Evolutionary conservation across 129 eudicot genomes (phyloP).

Genomic region (Arctium minus): DNA sequence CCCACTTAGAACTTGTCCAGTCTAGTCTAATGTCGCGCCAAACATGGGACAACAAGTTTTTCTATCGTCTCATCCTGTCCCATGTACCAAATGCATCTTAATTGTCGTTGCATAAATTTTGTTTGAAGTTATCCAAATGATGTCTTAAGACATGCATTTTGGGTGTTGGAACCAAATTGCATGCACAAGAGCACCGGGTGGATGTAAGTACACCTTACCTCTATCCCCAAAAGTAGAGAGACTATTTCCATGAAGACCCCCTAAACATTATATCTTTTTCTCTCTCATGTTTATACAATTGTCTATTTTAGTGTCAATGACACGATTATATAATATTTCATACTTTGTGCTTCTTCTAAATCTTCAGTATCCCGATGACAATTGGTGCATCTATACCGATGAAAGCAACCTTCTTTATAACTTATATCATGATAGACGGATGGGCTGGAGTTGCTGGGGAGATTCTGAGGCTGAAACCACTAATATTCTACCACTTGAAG

Average conservation of each 20-base stretch:
- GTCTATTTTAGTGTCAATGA: background rate
- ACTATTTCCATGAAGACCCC: too few species aligned
- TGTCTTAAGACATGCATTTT: background rate
- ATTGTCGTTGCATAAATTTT: background rate
- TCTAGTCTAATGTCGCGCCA: too few species aligned
- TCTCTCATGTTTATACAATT: background rate
- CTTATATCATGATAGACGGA: slow-evolving; percentile 86
- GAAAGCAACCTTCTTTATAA: slow-evolving; percentile 77
- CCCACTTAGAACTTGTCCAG: too few species aligned
- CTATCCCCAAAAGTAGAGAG: too few species aligned
- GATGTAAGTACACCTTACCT: too few species aligned
- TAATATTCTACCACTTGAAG: slow-evolving; percentile 65
- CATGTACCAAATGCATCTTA: background rate
- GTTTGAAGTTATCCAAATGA: background rate
- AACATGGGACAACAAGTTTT: too few species aligned
- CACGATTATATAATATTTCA: background rate
- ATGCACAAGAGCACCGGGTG: too few species aligned
- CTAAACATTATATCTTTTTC: too few species aligned
- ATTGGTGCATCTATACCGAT: slow-evolving; percentile 78
- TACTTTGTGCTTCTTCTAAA: background rate
- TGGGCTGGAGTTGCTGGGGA: slow-evolving; percentile 95
- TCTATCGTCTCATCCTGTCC: too few species aligned
- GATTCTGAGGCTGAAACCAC: slow-evolving; percentile 67
- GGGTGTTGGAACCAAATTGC: background rate
- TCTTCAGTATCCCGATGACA: slow-evolving; percentile 59